These are phyloP conservation scores for Dittrichia graveolens DNA, from an alignment of 129 eudicot genomes.

Conservation along the genomic window DNA sequence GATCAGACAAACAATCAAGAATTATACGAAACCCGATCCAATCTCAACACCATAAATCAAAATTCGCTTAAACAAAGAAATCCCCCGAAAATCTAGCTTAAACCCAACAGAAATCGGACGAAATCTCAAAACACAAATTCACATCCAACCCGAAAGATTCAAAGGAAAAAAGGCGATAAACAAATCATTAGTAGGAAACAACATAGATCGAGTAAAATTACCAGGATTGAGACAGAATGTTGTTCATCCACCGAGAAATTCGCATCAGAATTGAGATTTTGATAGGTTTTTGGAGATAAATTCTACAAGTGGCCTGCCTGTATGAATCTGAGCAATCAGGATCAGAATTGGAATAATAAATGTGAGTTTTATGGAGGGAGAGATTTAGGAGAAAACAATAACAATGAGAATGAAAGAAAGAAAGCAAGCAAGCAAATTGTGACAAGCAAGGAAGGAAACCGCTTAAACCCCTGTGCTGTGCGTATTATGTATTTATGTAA, in stretches of 20 bases:
- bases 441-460: slow-evolving; percentile 12
- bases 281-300: neutral
- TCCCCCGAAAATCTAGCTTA: slow-evolving; percentile 19
- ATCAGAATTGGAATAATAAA: neutral
- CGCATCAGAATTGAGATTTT: slow-evolving; percentile 4
- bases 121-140: slow-evolving; percentile 19
- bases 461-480: slow-evolving; percentile 47
- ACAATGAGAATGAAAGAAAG: slow-evolving; percentile 19
- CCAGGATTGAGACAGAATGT: slow-evolving; percentile 18
- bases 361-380: slow-evolving; percentile 2
- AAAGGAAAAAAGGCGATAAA: neutral
- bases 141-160: neutral
- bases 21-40: slow-evolving; percentile 20
- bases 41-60: slow-evolving; percentile 11
- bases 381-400: slow-evolving; percentile 14
- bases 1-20: slow-evolving; percentile 16
- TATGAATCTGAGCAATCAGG: neutral
- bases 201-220: slow-evolving; percentile 22
- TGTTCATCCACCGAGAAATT: slow-evolving; percentile 18
- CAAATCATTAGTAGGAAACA: neutral
- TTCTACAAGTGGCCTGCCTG: neutral
- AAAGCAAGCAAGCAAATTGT: slow-evolving; percentile 19
- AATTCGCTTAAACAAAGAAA: slow-evolving; percentile 13
- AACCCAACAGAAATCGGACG: slow-evolving; percentile 34
- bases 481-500: neutral